These are phyloP conservation scores for Colletotrichum euphorbiae DNA, from an alignment of 2,329 filamentous ascomycete genomes.

Conservation along the genomic window DNA sequence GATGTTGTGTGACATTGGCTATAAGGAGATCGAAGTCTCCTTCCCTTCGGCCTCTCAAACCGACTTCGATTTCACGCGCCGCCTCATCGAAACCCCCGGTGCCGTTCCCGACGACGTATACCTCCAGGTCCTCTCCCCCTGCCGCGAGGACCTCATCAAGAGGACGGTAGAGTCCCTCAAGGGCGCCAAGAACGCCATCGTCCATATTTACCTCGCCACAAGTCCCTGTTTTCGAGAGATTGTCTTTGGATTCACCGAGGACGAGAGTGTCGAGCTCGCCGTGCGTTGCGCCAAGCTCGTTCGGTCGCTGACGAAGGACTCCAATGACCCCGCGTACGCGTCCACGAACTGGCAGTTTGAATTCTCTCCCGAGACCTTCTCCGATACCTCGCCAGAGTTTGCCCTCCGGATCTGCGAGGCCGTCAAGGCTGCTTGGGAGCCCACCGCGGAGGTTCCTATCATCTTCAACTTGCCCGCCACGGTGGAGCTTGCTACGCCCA, in stretches of 20 bases:
- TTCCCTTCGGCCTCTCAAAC: constrained; percentile 95
- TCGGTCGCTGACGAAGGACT: constrained; percentile 87
- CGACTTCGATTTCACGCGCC: constrained; percentile 94
- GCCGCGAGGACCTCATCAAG: constrained; percentile 89
- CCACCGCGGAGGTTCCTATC: constrained; percentile 71
- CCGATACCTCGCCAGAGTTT: constrained; percentile 87
- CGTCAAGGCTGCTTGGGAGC: constrained; percentile 93
- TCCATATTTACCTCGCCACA: constrained; percentile 96
- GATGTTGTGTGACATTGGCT: constrained; percentile 91
- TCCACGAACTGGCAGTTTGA: constrained; percentile 81
- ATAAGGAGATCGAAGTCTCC: constrained; percentile 97
- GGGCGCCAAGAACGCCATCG: constrained; percentile 91
- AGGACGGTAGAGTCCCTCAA: constrained; percentile 89
- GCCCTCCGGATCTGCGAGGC: constrained; percentile 87
- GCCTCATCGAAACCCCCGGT: constrained; percentile 86
- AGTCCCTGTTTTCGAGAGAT: constrained; percentile 86
- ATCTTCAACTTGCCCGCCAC: constrained; percentile 98
- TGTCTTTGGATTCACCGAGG: constrained; percentile 88
- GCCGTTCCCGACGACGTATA: constrained; percentile 88
- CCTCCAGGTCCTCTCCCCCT: constrained; percentile 92
- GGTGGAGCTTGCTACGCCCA: constrained; percentile 93
- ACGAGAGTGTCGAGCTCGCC: constrained; percentile 84
- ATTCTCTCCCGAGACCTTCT: constrained; percentile 90
- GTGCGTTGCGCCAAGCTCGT: constrained; percentile 89
- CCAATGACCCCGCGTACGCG: constrained; percentile 61